phyloP scores from a whole-genome alignment of 164 flowering plant species.

The Euptelea pleiosperma region DNA sequence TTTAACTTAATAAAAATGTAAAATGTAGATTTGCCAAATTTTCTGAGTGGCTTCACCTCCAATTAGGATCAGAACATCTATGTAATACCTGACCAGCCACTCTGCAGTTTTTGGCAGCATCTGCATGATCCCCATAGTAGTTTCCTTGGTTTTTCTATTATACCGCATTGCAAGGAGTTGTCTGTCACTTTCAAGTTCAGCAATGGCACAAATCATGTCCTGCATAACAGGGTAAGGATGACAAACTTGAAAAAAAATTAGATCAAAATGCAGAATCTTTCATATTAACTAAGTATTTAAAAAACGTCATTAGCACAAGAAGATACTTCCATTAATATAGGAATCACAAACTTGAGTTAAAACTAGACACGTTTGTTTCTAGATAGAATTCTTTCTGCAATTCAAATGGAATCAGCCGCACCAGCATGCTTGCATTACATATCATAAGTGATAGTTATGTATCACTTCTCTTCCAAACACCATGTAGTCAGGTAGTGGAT shows the following conservation, averaged over 20 bases:
- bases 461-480: no score
- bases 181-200: constrained; percentile 84
- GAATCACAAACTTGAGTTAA: background rate
- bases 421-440: no score
- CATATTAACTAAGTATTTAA: background rate
- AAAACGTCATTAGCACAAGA: background rate
- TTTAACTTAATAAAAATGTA: background rate
- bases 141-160: constrained; percentile 57
- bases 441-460: no score
- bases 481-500: no score
- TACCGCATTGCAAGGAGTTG: constrained; percentile 56
- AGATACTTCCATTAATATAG: background rate
- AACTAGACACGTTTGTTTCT: no score
- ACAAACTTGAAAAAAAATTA: constrained; percentile 6
- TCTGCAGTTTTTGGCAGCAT: constrained; percentile 61
- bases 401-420: no score
- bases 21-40: background rate
- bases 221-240: constrained; percentile 21
- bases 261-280: background rate
- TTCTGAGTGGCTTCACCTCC: background rate
- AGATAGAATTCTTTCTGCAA: no score
- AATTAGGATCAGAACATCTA: background rate
- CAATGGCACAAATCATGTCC: constrained; percentile 88
- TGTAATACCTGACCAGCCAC: constrained; percentile 56
- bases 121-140: constrained; percentile 75